Base-by-base conservation (phyloP, 2,329 filamentous ascomycete species). In the Monosporascus ibericus region DNA sequence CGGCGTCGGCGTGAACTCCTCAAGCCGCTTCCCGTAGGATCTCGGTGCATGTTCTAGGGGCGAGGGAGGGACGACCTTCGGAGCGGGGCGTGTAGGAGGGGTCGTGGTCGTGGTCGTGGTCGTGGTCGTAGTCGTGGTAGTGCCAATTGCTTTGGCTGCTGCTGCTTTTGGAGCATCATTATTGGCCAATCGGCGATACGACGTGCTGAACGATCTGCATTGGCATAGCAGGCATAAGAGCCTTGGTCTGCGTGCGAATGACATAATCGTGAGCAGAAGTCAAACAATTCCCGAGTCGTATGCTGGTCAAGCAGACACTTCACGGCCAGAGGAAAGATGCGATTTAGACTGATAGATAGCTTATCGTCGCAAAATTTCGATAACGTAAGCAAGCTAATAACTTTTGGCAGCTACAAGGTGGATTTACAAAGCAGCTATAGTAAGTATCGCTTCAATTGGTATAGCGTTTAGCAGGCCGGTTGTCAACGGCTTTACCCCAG, bases 11-110 rank as follows among this genome's bases (percentile, higher is more conserved):
- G 74, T 80, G 63, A 86, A 87, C 30, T 74, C 66, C 2, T 77
- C 70, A 27, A 77, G 62, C 17, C 75, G 74, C 65, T 77, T 78
- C 61, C 84, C 84, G 59, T 84, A 84, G 27, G 76, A 74, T 56
- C 81, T 74, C 11, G 83, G 83, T 6, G 82, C 83, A 55, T 82
- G 70, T 60, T 79, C 80, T 38, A 84, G 70, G 6, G 75, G 70
- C 17, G 75, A 74, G 37, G 72, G 60, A 48, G 76, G 59, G 40
- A 59, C 46, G 34, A 64, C 25, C 48, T 61, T 64, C 11, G 51
- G 51, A 7, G 53, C 48, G 17, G 47, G 46, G 30, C 56, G 25
- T 2, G 58, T 40, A 20, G 56, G 52, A 49, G 58, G 38, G 48
- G 52, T 51, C 47, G 30, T 38, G 55, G 44, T 50, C 55, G 27